Base-by-base conservation (phyloP, 139 green algal genomes). In the Chloropicon primus region DNA sequence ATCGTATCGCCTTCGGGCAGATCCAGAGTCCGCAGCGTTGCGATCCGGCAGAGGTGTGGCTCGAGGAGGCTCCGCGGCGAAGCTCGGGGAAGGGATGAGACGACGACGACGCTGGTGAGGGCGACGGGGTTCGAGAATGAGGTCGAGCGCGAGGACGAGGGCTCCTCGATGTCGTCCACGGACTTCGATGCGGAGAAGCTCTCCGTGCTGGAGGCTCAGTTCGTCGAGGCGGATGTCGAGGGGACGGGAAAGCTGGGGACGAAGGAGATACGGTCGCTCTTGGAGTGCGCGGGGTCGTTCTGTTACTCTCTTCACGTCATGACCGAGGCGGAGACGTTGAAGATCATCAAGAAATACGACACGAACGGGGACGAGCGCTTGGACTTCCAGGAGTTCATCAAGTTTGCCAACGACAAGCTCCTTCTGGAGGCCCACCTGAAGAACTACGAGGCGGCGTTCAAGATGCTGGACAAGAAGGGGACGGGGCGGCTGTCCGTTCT, bases 381-480 rank as follows among this genome's bases (percentile, higher is more conserved):
- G 41, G 41, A 62, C 41, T 62, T 62, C 41, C 41, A 62, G 41
- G 41, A 62, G 41, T 62, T 62, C 41, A 62, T 62, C 41, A 62
- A 62, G 41, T 62, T 62, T 62, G 41, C 41, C 41, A 62, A 62
- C 41, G 41, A 62, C 41, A 62, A 62, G 41, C 41, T 62, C 41
- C 82, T 96, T 75, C 79, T 96, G 72, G 84, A 90, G 27, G 89
- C 88, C n/a, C 86, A 86, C 62, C 80, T 96, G 21, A 29, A 75
- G 24, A 88, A 96, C 76, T 96, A 96, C 76, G 79, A 87, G 78
- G 28, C 28, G 0, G 87, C 87, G 1, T 96, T 94, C 76, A 83
- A 82, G 71, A 85, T 83, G 10, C 79, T 86, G 1, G 88, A 91
- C 77, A 76, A 24, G 0, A 80, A 76, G 21, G 80, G 82, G 53